These are phyloP conservation scores for Cordyceps farinosa DNA, from an alignment of 2,329 filamentous ascomycete species.

Conservation along the genomic window DNA sequence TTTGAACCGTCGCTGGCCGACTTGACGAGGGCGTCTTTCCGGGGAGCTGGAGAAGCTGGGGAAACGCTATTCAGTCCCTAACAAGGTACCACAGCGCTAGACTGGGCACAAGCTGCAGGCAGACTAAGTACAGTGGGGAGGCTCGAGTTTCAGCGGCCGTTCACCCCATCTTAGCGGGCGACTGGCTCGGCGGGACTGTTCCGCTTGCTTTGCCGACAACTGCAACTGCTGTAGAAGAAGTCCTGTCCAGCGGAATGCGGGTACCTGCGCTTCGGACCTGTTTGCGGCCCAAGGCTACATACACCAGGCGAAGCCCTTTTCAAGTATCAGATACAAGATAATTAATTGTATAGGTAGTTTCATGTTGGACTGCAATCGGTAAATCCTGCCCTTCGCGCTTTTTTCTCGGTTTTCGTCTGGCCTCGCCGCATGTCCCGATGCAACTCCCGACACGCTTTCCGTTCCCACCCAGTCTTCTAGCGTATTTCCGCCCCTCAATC, in stretches of 20 bases:
- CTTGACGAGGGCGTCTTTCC: background rate
- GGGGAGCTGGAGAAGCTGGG: constrained; percentile 11
- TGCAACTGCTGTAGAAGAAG: no score
- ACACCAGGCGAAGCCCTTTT: background rate
- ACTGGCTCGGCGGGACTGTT: constrained; percentile 5
- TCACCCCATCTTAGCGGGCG: background rate
- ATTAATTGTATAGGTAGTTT: background rate
- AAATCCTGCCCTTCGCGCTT: no score
- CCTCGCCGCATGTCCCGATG: background rate
- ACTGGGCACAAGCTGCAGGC: background rate
- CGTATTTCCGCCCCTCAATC: constrained; percentile 15
- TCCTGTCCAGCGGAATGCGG: constrained; percentile 3
- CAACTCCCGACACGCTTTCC: constrained; percentile 10
- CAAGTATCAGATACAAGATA: background rate
- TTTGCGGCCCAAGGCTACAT: background rate
- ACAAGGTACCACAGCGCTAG: no score
- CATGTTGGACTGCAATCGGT: background rate
- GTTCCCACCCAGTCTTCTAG: constrained; percentile 9
- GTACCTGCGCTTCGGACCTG: background rate
- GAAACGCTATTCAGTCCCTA: background rate
- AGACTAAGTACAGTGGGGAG: background rate
- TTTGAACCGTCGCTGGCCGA: constrained; percentile 18
- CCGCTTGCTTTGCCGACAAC: background rate
- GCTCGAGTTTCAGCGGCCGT: background rate
- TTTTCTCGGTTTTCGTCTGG: background rate